Base-by-base conservation (phyloP, 2,329 filamentous ascomycete genomes). In the Fusarium pseudocircinatum region DNA sequence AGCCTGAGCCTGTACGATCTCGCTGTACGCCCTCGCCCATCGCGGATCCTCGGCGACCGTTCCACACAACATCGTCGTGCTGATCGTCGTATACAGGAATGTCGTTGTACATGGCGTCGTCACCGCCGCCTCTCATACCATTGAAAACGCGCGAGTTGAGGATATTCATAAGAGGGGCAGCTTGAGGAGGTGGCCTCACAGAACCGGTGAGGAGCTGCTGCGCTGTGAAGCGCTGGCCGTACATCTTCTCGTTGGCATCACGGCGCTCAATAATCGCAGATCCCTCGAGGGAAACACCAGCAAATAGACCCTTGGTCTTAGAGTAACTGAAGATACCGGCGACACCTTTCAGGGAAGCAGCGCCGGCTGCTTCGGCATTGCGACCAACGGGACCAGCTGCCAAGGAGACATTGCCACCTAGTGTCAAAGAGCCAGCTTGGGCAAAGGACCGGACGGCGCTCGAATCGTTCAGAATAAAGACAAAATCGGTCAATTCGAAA, bases 291-390 rank as follows among this genome's bases (percentile, higher is more conserved):
- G 94, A 97, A 53, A 99, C 95, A 80, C 96, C 96, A 10, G 96
- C 96, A 78, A 99, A 99, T 37, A 99, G 85, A 26, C 96, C 96
- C 85, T 98, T 98, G 18, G 96, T 99, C 85, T 98, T 98, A 81
- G 93, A 96, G 87, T 99, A 99, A 78, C 94, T 94, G 86, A 99
- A 99, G 56, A 99, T 92, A 60, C 94, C 96, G 0, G 95, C 93
- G 14, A 98, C 93, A 72, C 94, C 92, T 85, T 91, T 96, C 72
- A 97, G 87, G 76, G 94, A 97, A 13, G 96, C 96, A 20, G 95
- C 96, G 72, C 96, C 96, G 40, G 96, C 96, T 18, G 96, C 96
- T 83, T 99, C 96, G 50, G 96, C 96, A 83, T 98, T 98, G 78
- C 96, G 90, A 61, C 96, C 96, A 32, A 99, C 90, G 0, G 96